phyloP scores from a whole-genome alignment of 1,139 yeast genomes.

The Geotrichum australiense region DNA sequence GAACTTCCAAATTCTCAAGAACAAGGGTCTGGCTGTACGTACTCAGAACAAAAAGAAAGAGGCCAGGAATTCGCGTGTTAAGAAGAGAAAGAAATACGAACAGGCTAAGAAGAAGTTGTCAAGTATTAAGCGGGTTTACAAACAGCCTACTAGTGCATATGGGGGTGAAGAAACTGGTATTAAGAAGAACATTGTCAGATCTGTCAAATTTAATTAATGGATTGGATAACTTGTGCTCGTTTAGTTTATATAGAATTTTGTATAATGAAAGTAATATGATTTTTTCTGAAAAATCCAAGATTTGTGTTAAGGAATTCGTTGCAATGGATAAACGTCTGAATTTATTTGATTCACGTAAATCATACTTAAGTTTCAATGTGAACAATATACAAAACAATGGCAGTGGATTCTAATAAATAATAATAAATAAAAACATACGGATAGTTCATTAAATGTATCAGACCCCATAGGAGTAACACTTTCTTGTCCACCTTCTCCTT shows the following conservation, averaged over 20 bases:
- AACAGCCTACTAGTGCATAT: constrained; percentile 74
- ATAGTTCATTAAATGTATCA: not conserved
- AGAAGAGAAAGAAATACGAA: constrained; percentile 96
- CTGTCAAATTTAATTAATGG: constrained; percentile 76
- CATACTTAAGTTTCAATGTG: not conserved
- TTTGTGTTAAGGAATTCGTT: too few species aligned
- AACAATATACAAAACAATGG: not conserved
- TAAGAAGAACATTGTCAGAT: constrained; percentile 81
- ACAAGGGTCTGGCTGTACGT: constrained; percentile 60
- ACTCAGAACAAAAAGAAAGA: constrained; percentile 91
- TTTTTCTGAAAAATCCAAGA: too few species aligned
- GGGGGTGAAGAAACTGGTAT: constrained; percentile 97
- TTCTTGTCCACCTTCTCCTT: constrained; percentile 35
- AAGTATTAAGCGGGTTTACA: constrained; percentile 82
- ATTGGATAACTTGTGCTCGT: too few species aligned
- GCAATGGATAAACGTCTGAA: too few species aligned
- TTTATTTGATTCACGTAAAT: too few species aligned
- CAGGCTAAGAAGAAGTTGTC: constrained; percentile 90
- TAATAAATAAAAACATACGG: not conserved
- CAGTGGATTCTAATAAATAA: not conserved
- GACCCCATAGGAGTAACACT: constrained; percentile 23
- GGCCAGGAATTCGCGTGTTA: constrained; percentile 90
- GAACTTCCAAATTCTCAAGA: constrained; percentile 86
- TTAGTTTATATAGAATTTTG: too few species aligned
- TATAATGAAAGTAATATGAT: too few species aligned